Percentiles rank a stretch among this genome's conserved stretches.
Conservation (phyloP, 805 yeast genomes). For the Kregervanrija fluxuum region DNA sequence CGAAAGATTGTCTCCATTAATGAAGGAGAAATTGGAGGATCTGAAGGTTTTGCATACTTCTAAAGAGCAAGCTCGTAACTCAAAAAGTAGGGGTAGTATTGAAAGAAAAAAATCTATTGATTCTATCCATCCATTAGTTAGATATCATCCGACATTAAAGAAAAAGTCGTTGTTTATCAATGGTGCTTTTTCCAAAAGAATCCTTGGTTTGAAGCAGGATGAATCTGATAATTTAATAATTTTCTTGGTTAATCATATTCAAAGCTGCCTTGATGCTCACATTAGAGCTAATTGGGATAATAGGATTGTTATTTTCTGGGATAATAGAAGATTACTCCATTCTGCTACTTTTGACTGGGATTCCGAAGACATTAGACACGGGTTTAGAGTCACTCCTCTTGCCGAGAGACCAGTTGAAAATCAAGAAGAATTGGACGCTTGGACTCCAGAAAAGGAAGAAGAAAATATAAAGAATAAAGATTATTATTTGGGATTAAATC, state of each 20-base stretch:
- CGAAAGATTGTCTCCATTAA: conserved; percentile 59
- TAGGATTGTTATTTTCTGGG: conserved; percentile 68
- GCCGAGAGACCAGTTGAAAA: conserved; percentile 55
- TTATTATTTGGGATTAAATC: conserved; percentile 11
- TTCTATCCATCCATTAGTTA: conserved; percentile 60
- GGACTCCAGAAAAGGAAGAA: conserved; percentile 24
- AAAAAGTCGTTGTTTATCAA: conserved; percentile 52
- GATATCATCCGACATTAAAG: conserved; percentile 66
- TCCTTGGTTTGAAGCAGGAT: conserved; percentile 64
- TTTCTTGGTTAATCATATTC: conserved; percentile 47
- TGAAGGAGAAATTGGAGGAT: conserved; percentile 50
- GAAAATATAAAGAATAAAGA: conserved; percentile 10
- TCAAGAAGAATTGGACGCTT: conserved; percentile 23
- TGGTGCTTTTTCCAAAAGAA: conserved; percentile 54
- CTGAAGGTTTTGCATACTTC: conserved; percentile 67
- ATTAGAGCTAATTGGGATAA: conserved; percentile 67
- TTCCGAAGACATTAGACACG: conserved; percentile 58
- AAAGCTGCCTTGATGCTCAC: conserved; percentile 50
- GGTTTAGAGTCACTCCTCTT: conserved; percentile 65
- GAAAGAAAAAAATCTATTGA: conserved; percentile 60
- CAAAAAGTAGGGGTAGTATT: conserved; percentile 49
- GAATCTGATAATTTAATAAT: conserved; percentile 58
- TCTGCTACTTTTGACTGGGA: conserved; percentile 71
- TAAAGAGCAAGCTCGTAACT: conserved; percentile 57
- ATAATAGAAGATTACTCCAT: conserved; percentile 64